Evolutionary conservation across 176 grass and related monocot species (phyloP).

Genomic region (Raddia guianensis): DNA sequence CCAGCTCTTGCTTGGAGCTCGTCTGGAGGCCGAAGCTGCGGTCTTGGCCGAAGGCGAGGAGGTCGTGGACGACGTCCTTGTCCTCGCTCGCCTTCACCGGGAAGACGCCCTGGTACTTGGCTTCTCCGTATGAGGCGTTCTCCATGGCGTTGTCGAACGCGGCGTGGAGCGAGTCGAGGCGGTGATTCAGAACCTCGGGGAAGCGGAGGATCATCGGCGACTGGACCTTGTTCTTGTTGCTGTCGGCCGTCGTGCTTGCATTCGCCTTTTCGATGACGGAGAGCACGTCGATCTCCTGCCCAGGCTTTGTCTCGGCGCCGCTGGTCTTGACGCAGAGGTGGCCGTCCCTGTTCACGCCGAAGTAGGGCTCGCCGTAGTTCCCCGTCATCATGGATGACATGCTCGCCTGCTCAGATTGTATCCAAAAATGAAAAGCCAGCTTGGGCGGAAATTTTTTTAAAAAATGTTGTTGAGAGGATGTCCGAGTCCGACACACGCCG

Average conservation of each 20-base stretch:
- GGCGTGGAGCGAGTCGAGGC: conserved; percentile 13
- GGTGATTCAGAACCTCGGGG: conserved; percentile 40
- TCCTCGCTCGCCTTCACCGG: conserved; percentile 42
- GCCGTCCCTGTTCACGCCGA: conserved; percentile 26
- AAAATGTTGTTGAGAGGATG: too few relatives aligned
- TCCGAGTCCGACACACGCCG: too few relatives aligned
- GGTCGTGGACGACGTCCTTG: conserved; percentile 17
- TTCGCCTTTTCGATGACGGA: not conserved
- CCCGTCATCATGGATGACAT: not conserved
- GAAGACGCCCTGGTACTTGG: conserved; percentile 37
- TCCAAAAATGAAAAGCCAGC: not conserved
- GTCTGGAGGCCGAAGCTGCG: conserved; percentile 36
- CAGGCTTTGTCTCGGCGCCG: not conserved
- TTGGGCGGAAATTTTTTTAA: too few relatives aligned
- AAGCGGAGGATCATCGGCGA: conserved; percentile 45
- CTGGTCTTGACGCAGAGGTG: conserved; percentile 29
- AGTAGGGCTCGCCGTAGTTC: conserved; percentile 36
- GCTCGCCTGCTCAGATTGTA: not conserved
- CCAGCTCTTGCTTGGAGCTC: conserved; percentile 37
- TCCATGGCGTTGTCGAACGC: conserved; percentile 32
- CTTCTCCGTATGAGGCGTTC: not conserved
- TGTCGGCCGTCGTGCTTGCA: not conserved
- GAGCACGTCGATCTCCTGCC: conserved; percentile 33
- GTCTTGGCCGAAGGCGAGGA: conserved; percentile 3
- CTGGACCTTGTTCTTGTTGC: not conserved